Evolutionary conservation across 352 stramenopile genomes (phyloP).

Genomic region (Globisporangium nunn): DNA sequence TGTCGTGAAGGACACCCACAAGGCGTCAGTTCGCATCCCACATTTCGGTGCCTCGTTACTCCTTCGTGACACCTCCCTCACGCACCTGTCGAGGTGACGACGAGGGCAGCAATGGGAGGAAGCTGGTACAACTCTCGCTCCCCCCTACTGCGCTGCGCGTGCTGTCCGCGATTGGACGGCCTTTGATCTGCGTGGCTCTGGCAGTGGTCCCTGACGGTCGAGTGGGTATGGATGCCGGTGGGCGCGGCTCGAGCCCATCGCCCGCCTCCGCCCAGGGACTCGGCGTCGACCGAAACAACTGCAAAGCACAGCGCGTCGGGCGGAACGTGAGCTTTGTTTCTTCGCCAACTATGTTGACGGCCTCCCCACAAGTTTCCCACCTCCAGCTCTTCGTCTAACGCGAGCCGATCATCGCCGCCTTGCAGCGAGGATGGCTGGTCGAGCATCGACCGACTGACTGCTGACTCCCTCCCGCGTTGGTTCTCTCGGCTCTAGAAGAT

Average conservation of each 20-base stretch:
- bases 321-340: neutral
- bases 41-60: neutral
- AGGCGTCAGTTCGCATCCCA: neutral
- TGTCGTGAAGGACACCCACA: neutral
- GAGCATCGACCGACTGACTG: neutral
- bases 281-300: constrained; percentile 9
- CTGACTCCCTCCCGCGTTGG: too few species aligned
- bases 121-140: neutral
- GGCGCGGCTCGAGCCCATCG: constrained; percentile 3
- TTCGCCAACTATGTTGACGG: too few species aligned
- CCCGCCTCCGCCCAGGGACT: constrained; percentile 9
- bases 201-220: neutral
- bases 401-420: neutral
- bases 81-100: constrained; percentile 1
- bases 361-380: neutral
- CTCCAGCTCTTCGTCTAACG: constrained; percentile 7
- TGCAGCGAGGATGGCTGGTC: neutral
- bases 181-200: neutral
- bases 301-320: neutral
- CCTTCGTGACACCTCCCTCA: neutral
- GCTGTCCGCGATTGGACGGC: neutral
- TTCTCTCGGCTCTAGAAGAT: too few species aligned
- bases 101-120: constrained; percentile 7
- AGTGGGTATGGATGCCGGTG: neutral
- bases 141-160: neutral